Base-by-base conservation (phyloP, 495 filamentous ascomycete species). In the Penicillium maclennaniae region DNA sequence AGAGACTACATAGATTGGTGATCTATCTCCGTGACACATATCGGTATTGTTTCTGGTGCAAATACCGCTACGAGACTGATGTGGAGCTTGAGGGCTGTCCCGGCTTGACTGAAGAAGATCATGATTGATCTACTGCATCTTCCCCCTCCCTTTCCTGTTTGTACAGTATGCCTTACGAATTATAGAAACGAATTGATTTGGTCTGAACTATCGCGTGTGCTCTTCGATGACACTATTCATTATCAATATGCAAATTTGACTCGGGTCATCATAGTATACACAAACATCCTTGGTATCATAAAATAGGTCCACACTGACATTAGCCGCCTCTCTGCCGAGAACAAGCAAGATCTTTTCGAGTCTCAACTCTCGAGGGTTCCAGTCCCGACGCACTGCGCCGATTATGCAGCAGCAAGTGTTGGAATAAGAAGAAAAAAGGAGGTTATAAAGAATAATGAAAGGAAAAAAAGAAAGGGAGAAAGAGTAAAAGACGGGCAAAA, bases 11-110 rank as follows among this genome's bases (percentile, higher is more conserved):
- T 12, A 81, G 69, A 49, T 63, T 96, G 9, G 81, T 93, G 10
- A 58, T 68, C 20, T 83, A 87, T 66, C 63, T 99, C 37, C 79
- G 92, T 20, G 73, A 84, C 26, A 80, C 77, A 58, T 78, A 88
- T 60, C 69, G 77, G 38, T 99, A 99, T 66, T 99, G 93, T 74
- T 96, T 96, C 67, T 99, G 91, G 91, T 99, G 93, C 67, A 96
- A 96, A 66, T 87, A 78, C 67, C 71, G 75, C 40, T 97, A 97
- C 62, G 84, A 86, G 44, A 65, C 56, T 0, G 78, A 64, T 48
- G 27, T 65, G 15, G 71, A 76, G 55, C 85, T 97, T 84, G 88
- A 93, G 5, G 91, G 88, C 0, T 98, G 93, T 78, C 92, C 93
- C 0, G 95, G 95, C 0, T 47, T 85, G 14, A 89, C 85, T 5